Evolutionary conservation across 2,329 filamentous ascomycete species (phyloP), one percentile per base, ranked within the genome.

Genomic region (Fusarium neocosmosporiellum): DNA sequence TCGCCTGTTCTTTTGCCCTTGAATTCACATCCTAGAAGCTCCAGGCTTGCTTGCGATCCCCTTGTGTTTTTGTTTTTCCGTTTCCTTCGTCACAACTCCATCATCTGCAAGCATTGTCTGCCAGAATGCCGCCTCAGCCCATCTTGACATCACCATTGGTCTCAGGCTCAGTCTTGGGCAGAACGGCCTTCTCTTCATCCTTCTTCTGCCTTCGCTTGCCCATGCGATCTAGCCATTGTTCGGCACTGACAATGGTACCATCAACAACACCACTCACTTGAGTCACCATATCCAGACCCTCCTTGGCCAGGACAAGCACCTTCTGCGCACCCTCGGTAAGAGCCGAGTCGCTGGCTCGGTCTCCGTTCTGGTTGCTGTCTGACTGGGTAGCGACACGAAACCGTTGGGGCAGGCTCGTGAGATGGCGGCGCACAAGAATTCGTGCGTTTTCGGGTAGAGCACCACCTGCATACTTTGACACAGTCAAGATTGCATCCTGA

Each of bases 261-360:
- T 97, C 94, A 10, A 98, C 88, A 2, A 98, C 94, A 7, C 92
- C 91, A 43, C 92, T 96, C 58, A 99, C 94, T 80, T 98, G 95
- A 1, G 91, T 89, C 88, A 98, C 95, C 92, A 98, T 98, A 75
- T 98, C 95, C 16, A 98, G 86, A 0, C 95, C 94, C 80, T 98
- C 96, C 77, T 93, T 93, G 8, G 96, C 96, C 59, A 98, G 90
- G 2, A 96, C 90, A 14, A 98, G 84, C 64, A 97, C 95, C 43
- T 93, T 88, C 75, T 95, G 92, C 0, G 94, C 95, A 59, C 87
- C 87, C 29, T 91, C 88, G 22, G 81, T 78, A 11, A 84, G 69
- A 18, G 80, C 80, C 10, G 79, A 80, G 55, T 84, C 83, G 54
- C 77, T 80, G 50, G 83, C 80, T 65, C 80, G 80, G 55, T 78